Base-by-base conservation (phyloP, 768 basidiomycete genomes). In the Zangia roseola region DNA sequence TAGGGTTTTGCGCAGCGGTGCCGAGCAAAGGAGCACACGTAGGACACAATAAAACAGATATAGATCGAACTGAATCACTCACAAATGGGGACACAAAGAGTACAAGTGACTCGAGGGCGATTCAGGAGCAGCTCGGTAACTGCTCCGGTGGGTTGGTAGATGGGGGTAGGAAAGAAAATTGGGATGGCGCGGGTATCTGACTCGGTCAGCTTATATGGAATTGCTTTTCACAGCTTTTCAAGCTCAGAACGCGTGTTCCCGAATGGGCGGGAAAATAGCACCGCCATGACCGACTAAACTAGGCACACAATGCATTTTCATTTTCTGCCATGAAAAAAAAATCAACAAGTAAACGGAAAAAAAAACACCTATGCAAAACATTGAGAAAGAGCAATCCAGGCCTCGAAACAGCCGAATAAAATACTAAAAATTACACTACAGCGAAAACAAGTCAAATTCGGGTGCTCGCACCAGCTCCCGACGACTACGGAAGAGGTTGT, bases 201-300 rank as follows among this genome's bases (percentile, higher is more conserved):
- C 66, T 68, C 68, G 62, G 36, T 6, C 39, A 14, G 52, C 61
- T 68, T 68, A 65, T 69, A 69, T 61, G 53, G 39, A 43, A 26
- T 20, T 23, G 6, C 21, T 54, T 54, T 55, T 59, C 66, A 68
- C 59, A 54, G 66, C 65, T 58, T 69, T 68, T 68, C 68, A 69
- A 68, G 50, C 66, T 68, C 68, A 69, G 66, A 65, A 57, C 67
- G 56, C 54, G 43, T 40, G 53, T 60, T 58, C 43, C 62, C 54
- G 54, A 51, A 37, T 23, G 46, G 30, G 49, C 51, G 55, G 56
- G 52, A 52, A 63, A 35, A 58, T 30, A 5, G 44, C 54, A 64
- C 56, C 34, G 60, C 67, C 58, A n/a, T 47, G 33, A 35, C 45
- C 36, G 45, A 42, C 47, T 4, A 47, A 41, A 41, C 42, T 13